Evolutionary conservation across 768 basidiomycete species (phyloP).

Genomic region (Tulasnella sp.): DNA sequence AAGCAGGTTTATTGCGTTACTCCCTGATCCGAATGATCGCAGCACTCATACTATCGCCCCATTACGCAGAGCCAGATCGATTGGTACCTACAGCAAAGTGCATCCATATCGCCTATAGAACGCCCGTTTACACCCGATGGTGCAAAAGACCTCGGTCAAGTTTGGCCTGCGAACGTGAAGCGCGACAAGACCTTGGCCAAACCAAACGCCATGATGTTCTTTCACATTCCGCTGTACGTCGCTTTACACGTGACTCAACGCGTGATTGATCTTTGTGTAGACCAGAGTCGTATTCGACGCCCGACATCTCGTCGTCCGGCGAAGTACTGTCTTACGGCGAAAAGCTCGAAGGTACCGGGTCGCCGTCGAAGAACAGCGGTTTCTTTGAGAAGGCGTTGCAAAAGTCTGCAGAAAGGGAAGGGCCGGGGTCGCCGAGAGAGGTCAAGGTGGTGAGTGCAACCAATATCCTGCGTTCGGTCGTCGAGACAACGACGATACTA

Average conservation of each 20-base stretch:
- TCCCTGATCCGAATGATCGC: too few relatives aligned
- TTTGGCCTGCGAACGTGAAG: slow-evolving; percentile 34
- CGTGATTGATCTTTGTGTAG: slow-evolving; percentile 27
- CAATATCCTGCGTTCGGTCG: not conserved
- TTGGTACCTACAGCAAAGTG: slow-evolving; percentile 80
- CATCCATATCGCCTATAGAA: slow-evolving; percentile 55
- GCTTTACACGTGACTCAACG: not conserved
- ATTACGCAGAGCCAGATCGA: slow-evolving; percentile 58
- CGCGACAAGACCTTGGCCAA: slow-evolving; percentile 62
- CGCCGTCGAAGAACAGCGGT: slow-evolving; percentile 58
- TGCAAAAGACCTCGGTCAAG: slow-evolving; percentile 49
- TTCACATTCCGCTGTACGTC: slow-evolving; percentile 86
- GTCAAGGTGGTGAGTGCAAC: slow-evolving; percentile 40
- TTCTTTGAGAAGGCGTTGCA: slow-evolving; percentile 78
- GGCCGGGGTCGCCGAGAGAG: slow-evolving; percentile 42
- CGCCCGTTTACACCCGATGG: slow-evolving; percentile 76
- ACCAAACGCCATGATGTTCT: slow-evolving; percentile 94
- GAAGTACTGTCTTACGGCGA: slow-evolving; percentile 55
- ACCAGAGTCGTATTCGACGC: slow-evolving; percentile 57
- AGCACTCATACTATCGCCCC: not conserved
- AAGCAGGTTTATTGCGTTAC: slow-evolving; percentile 38
- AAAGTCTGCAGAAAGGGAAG: slow-evolving; percentile 57
- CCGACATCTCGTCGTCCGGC: slow-evolving; percentile 50
- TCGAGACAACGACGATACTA: slow-evolving; percentile 13
- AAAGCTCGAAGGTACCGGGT: slow-evolving; percentile 45